phyloP scores from a whole-genome alignment of 164 flowering plant species.

The Umbilicus rupestris region DNA sequence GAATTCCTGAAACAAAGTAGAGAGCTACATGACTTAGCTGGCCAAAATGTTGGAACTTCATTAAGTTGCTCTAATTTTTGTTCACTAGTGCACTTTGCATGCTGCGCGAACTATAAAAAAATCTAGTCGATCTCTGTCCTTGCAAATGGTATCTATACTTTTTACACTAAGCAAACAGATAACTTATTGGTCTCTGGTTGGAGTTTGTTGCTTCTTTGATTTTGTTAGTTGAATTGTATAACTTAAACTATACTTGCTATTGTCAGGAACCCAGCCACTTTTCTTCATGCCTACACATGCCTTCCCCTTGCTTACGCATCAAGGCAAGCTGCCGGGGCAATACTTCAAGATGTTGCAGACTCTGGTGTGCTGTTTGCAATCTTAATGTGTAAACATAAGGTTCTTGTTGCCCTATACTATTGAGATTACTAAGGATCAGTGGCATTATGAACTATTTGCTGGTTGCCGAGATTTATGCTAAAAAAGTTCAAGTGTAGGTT shows the following conservation, averaged over 20 bases:
- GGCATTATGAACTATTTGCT: background rate
- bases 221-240: background rate
- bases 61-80: background rate
- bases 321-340: constrained; percentile 96
- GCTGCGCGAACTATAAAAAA: background rate
- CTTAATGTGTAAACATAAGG: constrained; percentile 96
- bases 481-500: constrained; percentile 47
- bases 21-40: background rate
- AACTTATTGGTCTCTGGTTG: background rate
- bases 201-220: background rate
- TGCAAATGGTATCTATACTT: background rate
- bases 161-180: background rate
- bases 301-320: constrained; percentile 74
- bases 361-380: constrained; percentile 95
- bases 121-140: background rate
- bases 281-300: constrained; percentile 81
- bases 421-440: background rate
- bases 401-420: constrained; percentile 13
- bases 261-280: constrained; percentile 70
- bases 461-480: constrained; percentile 10
- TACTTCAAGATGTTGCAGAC: constrained; percentile 95
- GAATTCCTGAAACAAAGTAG: background rate
- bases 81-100: background rate
- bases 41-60: background rate
- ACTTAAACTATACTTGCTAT: background rate